A percentile compares a stretch with the other conserved stretches of the same genome.
These are phyloP conservation scores for Magnolia changhungtana DNA, from an alignment of 164 flowering plant species.

Conservation along the genomic window DNA sequence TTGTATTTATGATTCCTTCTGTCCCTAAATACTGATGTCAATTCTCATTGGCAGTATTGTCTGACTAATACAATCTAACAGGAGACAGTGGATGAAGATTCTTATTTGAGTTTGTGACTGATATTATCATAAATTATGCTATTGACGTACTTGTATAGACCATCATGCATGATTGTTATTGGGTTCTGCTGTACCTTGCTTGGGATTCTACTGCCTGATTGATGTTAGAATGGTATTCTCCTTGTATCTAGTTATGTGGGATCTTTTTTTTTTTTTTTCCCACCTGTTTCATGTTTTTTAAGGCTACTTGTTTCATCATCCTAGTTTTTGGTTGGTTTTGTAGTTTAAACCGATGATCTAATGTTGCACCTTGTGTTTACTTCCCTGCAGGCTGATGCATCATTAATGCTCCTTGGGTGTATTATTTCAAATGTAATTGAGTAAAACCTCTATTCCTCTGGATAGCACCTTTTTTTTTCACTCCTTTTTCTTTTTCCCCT, in stretches of 20 bases:
- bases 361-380: slow-evolving; percentile 4
- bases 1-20: too few relatives aligned
- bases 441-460: neutral
- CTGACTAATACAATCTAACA: too few relatives aligned
- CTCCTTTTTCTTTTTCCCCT: neutral
- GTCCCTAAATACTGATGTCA: too few relatives aligned
- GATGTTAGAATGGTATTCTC: neutral
- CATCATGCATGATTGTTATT: neutral
- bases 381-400: slow-evolving; percentile 74
- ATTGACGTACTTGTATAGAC: neutral
- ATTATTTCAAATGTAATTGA: slow-evolving; percentile 60
- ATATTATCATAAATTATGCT: too few relatives aligned
- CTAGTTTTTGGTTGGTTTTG: neutral
- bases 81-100: too few relatives aligned
- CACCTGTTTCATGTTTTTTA: neutral
- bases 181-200: neutral
- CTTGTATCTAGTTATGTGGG: neutral
- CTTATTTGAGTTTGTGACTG: too few relatives aligned
- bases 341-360: slow-evolving; percentile 2
- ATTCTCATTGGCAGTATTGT: too few relatives aligned
- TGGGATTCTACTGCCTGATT: neutral
- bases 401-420: slow-evolving; percentile 66
- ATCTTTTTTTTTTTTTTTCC: neutral
- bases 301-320: neutral
- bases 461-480: neutral